These are phyloP conservation scores for Phaeodactylum tricornutum DNA, from an alignment of 108 stramenopile species.

Conservation along the genomic window DNA sequence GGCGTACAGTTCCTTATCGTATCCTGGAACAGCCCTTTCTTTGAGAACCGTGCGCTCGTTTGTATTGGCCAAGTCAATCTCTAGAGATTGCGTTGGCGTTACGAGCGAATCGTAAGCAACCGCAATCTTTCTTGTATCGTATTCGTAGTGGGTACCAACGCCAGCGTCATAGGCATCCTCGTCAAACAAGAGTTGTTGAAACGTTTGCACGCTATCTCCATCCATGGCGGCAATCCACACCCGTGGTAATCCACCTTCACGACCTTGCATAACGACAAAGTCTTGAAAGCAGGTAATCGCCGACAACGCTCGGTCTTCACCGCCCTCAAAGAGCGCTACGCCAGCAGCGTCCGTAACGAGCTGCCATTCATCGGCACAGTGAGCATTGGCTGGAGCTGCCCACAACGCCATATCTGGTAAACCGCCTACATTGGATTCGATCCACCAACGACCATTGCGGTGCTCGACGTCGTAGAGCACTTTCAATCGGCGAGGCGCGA, in stretches of 20 bases:
- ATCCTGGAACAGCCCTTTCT: constrained; percentile 71
- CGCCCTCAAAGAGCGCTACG: constrained; percentile 43
- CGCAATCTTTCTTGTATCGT: constrained; percentile 51
- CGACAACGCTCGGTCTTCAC: constrained; percentile 30
- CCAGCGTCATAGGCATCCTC: constrained; percentile 72
- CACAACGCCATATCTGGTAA: constrained; percentile 61
- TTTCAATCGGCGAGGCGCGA: constrained; percentile 42
- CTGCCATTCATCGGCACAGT: constrained; percentile 29
- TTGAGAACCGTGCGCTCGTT: constrained; percentile 49
- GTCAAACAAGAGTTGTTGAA: constrained; percentile 38
- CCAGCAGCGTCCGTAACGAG: constrained; percentile 20
- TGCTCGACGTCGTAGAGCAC: constrained; percentile 61
- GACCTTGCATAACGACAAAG: constrained; percentile 43
- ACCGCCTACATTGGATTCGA: constrained; percentile 52
- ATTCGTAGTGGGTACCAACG: constrained; percentile 53
- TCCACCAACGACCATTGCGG: constrained; percentile 57
- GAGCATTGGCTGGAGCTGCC: constrained; percentile 31
- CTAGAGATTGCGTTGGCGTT: constrained; percentile 61
- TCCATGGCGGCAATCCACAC: constrained; percentile 38
- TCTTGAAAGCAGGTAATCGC: constrained; percentile 35
- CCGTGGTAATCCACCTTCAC: constrained; percentile 56
- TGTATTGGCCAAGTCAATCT: constrained; percentile 49
- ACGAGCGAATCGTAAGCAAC: constrained; percentile 73
- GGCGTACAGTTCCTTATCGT: constrained; percentile 59
- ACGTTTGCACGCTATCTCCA: neutral